Evolutionary conservation across 495 filamentous ascomycete species (phyloP).

Genomic region (Rhizodiscina lignyota): DNA sequence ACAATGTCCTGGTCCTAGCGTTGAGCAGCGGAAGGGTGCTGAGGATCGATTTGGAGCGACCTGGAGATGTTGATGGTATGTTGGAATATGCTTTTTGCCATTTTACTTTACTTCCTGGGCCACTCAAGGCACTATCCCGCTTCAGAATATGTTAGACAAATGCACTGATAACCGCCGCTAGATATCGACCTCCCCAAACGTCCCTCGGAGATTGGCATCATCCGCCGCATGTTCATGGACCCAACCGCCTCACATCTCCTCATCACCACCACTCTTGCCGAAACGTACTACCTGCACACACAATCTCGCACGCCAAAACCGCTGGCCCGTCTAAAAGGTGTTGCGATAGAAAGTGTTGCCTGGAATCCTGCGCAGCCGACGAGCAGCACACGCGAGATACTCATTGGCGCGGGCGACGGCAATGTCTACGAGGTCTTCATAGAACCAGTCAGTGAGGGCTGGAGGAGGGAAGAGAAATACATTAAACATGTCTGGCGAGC

Average conservation of each 20-base stretch:
- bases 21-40: slow-evolving; percentile 77
- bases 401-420: slow-evolving; percentile 80
- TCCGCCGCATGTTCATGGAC: slow-evolving; percentile 90
- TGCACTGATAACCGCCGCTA: no score
- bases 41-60: slow-evolving; percentile 82
- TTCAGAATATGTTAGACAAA: no score
- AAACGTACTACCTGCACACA: slow-evolving; percentile 95
- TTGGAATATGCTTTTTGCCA: slow-evolving; percentile 1
- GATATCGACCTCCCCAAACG: slow-evolving; percentile 97
- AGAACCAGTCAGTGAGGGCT: slow-evolving; percentile 84
- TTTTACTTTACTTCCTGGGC: neutral
- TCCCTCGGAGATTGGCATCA: slow-evolving; percentile 72
- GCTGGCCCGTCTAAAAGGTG: slow-evolving; percentile 67
- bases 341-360: slow-evolving; percentile 72
- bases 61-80: slow-evolving; percentile 87
- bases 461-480: slow-evolving; percentile 86
- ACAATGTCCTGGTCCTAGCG: slow-evolving; percentile 88
- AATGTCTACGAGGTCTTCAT: slow-evolving; percentile 93
- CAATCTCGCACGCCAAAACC: slow-evolving; percentile 78
- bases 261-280: slow-evolving; percentile 75
- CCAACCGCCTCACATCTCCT: slow-evolving; percentile 89
- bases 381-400: slow-evolving; percentile 86
- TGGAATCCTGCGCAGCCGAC: slow-evolving; percentile 98
- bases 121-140: no score
- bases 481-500: slow-evolving; percentile 63